These are phyloP conservation scores for Trichoderma sp. DNA, from an alignment of 2,329 filamentous ascomycete genomes.

Conservation along the genomic window DNA sequence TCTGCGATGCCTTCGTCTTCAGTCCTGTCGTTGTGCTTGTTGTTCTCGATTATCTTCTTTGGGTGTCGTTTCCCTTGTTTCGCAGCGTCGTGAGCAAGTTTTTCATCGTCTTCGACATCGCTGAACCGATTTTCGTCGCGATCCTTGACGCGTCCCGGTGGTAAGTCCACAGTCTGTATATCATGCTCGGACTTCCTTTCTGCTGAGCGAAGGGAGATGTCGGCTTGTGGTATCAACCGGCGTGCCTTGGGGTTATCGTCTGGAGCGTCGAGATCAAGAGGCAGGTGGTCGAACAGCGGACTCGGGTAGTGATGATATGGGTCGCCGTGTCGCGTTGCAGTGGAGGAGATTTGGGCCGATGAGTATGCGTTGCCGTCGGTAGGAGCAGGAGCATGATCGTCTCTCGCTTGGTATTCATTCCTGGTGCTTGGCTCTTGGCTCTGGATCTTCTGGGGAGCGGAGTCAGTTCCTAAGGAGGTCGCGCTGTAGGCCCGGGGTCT, in stretches of 20 bases:
- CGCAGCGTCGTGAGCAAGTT: not conserved
- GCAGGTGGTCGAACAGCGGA: slow-evolving; percentile 8
- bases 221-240: slow-evolving; percentile 1
- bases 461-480: not conserved
- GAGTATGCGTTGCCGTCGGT: not conserved
- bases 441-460: not conserved
- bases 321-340: slow-evolving; percentile 14
- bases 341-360: slow-evolving; percentile 3
- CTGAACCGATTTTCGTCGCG: not conserved
- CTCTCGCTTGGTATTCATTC: not conserved
- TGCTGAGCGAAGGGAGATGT: not conserved
- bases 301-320: slow-evolving; percentile 19
- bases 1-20: not conserved
- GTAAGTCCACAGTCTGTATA: not conserved
- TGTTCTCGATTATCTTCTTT: not conserved
- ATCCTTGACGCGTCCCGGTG: not conserved
- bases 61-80: not conserved
- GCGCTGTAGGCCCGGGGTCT: slow-evolving; percentile 6
- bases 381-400: not conserved
- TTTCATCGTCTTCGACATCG: not conserved
- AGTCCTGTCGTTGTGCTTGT: not conserved
- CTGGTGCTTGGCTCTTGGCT: not conserved
- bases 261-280: not conserved
- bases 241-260: slow-evolving; percentile 3
- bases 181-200: not conserved